A percentile compares a stretch with the other conserved stretches of the same genome.
These are phyloP conservation scores for Eimeria sp. DNA, from an alignment of 169 alveolate species.

Conservation along the genomic window DNA sequence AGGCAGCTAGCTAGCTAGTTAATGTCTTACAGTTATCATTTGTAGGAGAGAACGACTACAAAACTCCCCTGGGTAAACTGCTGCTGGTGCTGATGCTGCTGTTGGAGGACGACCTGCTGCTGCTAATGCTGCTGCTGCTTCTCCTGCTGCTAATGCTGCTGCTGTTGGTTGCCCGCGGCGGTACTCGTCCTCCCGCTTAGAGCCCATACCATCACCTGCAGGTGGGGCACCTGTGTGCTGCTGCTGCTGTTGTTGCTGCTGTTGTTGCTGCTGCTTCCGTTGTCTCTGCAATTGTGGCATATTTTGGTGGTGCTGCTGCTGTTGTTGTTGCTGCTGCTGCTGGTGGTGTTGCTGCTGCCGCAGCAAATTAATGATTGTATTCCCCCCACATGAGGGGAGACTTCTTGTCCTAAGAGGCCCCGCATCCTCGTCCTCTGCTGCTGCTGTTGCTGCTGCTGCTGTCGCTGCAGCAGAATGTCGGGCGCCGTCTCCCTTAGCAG, in stretches of 20 bases:
- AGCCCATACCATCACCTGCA: neutral
- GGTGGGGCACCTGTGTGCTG: neutral
- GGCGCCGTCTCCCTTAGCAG: neutral
- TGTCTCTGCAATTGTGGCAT: neutral
- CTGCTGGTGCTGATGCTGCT: neutral
- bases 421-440: neutral
- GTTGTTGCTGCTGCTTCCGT: slow-evolving; percentile 33
- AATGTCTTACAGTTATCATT: slow-evolving; percentile 19
- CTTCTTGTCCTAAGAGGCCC: slow-evolving; percentile 3
- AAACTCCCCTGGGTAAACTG: neutral
- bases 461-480: neutral
- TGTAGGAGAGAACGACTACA: slow-evolving; percentile 17
- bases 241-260: slow-evolving; percentile 36
- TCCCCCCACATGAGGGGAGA: neutral
- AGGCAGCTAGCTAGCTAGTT: no score
- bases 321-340: slow-evolving; percentile 13
- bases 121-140: neutral
- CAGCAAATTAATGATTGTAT: slow-evolving; percentile 12
- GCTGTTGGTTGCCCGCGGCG: neutral
- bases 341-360: slow-evolving; percentile 9
- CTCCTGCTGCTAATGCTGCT: neutral
- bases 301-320: slow-evolving; percentile 10
- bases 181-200: neutral
- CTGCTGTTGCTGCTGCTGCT: slow-evolving; percentile 48
- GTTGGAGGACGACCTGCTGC: neutral